Evolutionary conservation across 768 basidiomycete genomes (phyloP), one percentile per base, ranked within the genome.

Genomic region (Trichaptum fuscoviolaceum): DNA sequence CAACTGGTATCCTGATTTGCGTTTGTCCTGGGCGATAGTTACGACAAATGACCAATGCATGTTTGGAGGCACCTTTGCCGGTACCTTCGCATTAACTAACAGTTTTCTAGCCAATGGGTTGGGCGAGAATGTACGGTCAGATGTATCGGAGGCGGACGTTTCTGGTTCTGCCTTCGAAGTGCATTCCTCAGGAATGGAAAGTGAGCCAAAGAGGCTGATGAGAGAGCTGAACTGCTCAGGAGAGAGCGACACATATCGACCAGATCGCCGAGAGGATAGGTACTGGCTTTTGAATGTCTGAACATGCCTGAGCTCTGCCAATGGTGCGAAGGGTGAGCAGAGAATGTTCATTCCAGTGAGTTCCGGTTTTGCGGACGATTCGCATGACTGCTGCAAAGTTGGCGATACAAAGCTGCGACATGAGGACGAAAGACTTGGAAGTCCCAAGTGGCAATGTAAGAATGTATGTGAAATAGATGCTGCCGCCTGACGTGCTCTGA

Each of bases 21-120:
- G 69, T 73, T 87, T 88, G 70, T 83, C 81, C 36, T 71, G 73
- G 9, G 78, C 79, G 12, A 89, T 69, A 63, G 79, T 76, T 59
- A 80, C 62, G 12, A 88, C 73, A 63, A 87, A 79, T 18, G 76
- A 57, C 88, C 87, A 89, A 70, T 84, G 80, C 7, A 75, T 71
- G 60, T 73, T 72, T 42, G 67, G 35, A 36, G 17, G 35, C 35
- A 36, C 7, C 7, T 36, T 17, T 36, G 35, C 2, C 42, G 20
- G 10, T 20, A 12, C 12, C 12, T 52, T 20, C 20, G 42, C 20
- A 4, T 52, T 12, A 2, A 12, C 42, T 12, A 20, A 52, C 42
- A 52, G 15, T 4, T 52, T 52, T 12, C 42, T 4, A 52, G 42
- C 42, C 2, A 12, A 2, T 12, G 42, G 69, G 27, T 71, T 64